Conservation (phyloP, 805 yeast species). For the Pichia sporocuriosa region DNA sequence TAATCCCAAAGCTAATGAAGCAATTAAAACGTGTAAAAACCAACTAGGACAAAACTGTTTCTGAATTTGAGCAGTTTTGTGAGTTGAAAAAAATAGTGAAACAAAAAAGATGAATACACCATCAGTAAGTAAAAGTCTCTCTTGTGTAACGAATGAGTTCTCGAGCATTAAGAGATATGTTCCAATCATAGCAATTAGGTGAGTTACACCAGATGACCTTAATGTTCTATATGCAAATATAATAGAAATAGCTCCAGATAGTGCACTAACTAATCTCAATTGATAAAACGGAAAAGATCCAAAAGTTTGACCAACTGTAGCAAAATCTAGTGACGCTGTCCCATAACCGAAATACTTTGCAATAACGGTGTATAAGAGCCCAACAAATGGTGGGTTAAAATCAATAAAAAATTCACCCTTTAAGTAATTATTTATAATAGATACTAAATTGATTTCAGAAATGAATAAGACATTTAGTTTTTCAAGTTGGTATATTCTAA, state of each 20-base stretch:
- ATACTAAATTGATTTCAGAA: slow-evolving; percentile 71
- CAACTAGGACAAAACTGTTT: slow-evolving; percentile 43
- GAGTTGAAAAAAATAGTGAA: slow-evolving; percentile 35
- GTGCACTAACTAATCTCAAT: slow-evolving; percentile 53
- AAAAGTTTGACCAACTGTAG: background rate
- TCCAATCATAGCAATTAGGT: slow-evolving; percentile 43
- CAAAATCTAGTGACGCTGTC: slow-evolving; percentile 21
- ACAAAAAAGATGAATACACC: slow-evolving; percentile 40
- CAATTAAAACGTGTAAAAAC: slow-evolving; percentile 41
- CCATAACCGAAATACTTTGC: slow-evolving; percentile 50
- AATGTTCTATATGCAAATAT: slow-evolving; percentile 49
- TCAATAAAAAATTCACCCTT: slow-evolving; percentile 62
- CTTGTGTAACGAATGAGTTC: slow-evolving; percentile 55
- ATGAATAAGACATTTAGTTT: slow-evolving; percentile 76
- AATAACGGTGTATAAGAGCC: slow-evolving; percentile 61
- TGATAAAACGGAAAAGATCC: slow-evolving; percentile 45
- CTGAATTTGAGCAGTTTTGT: slow-evolving; percentile 24
- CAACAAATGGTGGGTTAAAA: slow-evolving; percentile 75
- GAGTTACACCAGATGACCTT: slow-evolving; percentile 48
- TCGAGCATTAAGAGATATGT: slow-evolving; percentile 51
- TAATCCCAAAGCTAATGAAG: slow-evolving; percentile 48
- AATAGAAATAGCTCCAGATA: slow-evolving; percentile 47
- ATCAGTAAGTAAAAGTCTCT: slow-evolving; percentile 46
- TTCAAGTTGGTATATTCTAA: slow-evolving; percentile 54
- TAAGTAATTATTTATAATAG: slow-evolving; percentile 58